Conservation (phyloP, 352 stramenopile species). For the Phytophthora cactorum region DNA sequence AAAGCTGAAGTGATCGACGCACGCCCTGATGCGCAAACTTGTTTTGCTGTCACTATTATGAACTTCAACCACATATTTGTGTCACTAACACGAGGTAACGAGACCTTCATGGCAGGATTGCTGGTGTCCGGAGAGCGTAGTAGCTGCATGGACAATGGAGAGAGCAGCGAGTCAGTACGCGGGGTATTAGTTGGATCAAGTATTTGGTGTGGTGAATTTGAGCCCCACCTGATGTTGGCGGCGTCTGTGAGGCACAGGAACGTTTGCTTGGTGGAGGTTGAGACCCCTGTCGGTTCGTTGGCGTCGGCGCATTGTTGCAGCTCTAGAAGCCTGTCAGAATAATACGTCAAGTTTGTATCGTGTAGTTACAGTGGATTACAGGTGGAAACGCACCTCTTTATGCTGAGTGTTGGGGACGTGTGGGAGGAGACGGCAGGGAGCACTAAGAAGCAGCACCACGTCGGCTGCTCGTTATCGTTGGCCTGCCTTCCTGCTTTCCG, state of each 20-base stretch:
- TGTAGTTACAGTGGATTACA: background rate
- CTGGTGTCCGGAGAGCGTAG: conserved; percentile 44
- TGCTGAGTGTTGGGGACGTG: conserved; percentile 33
- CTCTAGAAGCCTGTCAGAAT: conserved; percentile 36
- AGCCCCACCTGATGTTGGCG: conserved; percentile 55
- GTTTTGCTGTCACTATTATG: conserved; percentile 23
- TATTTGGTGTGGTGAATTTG: background rate
- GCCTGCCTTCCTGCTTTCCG: conserved; percentile 7
- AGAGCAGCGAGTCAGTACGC: conserved; percentile 1
- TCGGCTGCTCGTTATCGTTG: conserved; percentile 14
- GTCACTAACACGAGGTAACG: conserved; percentile 21
- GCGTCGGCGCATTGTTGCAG: conserved; percentile 41
- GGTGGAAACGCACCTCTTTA: conserved; percentile 41
- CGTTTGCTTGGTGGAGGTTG: conserved; percentile 22
- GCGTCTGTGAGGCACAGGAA: conserved; percentile 58
- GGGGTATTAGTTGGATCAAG: too few relatives aligned
- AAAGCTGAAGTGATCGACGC: conserved; percentile 28
- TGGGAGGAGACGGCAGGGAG: conserved; percentile 28
- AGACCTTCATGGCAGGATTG: conserved; percentile 23
- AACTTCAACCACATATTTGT: conserved; percentile 36
- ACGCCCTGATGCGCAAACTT: conserved; percentile 20
- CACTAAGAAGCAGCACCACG: conserved; percentile 47
- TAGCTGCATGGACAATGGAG: conserved; percentile 35
- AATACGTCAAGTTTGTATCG: background rate
- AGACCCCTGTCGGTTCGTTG: conserved; percentile 15